These are phyloP conservation scores for Sophora flavescens DNA, from an alignment of 306 rosid genomes.

Conservation along the genomic window DNA sequence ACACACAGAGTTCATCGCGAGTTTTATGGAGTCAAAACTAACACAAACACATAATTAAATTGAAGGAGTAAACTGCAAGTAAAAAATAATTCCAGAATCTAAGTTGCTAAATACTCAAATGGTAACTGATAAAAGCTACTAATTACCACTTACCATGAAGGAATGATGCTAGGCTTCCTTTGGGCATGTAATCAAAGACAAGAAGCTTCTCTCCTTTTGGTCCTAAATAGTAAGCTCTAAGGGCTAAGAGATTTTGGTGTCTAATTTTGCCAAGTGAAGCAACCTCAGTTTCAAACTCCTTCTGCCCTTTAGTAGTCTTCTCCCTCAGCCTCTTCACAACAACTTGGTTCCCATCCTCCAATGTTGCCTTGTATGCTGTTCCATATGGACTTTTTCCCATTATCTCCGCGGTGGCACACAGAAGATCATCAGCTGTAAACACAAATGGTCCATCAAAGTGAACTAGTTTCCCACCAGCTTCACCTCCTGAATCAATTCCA, in stretches of 20 bases:
- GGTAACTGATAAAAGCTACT: not conserved
- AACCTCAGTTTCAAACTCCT: slow-evolving; percentile 85
- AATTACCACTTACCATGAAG: slow-evolving; percentile 76
- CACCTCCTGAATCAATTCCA: slow-evolving; percentile 73
- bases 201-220: slow-evolving; percentile 77
- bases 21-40: not conserved
- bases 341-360: slow-evolving; percentile 87
- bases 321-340: slow-evolving; percentile 94
- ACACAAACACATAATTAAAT: not conserved
- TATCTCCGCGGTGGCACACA: slow-evolving; percentile 94
- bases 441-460: slow-evolving; percentile 94
- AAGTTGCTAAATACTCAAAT: not conserved
- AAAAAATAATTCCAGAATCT: not conserved
- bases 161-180: slow-evolving; percentile 87
- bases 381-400: slow-evolving; percentile 93
- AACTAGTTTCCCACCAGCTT: slow-evolving; percentile 74
- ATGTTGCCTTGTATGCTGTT: slow-evolving; percentile 87
- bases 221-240: slow-evolving; percentile 83
- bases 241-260: slow-evolving; percentile 77
- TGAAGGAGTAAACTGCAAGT: not conserved
- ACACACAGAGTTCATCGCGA: too few species aligned
- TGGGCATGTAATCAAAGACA: slow-evolving; percentile 86
- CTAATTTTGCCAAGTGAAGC: slow-evolving; percentile 82
- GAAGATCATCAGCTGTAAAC: slow-evolving; percentile 86
- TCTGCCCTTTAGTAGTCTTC: slow-evolving; percentile 81